Conservation (phyloP, 1,139 yeast species). For the Magnusiomyces sp. region DNA sequence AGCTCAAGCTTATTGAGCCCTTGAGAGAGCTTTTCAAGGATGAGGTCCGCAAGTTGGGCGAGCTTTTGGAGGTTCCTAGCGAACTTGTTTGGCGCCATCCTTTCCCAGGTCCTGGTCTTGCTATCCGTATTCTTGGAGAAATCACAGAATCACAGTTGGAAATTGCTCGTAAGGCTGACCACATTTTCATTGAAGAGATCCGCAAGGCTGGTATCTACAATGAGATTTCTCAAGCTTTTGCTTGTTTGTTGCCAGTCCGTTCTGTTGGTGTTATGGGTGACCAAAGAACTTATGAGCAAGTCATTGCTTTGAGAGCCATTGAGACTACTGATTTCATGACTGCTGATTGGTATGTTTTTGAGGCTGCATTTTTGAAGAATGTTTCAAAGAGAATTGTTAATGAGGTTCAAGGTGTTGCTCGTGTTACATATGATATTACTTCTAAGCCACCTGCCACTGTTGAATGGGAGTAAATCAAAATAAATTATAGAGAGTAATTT, state of each 20-base stretch:
- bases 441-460: constrained; percentile 99
- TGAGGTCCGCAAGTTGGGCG: constrained; percentile 95
- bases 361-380: constrained; percentile 81
- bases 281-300: constrained; percentile 98
- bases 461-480: constrained; percentile 94
- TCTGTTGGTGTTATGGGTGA: constrained; percentile 99
- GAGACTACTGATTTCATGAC: constrained; percentile 99
- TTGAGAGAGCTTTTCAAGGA: constrained; percentile 97
- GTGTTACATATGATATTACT: constrained; percentile 97
- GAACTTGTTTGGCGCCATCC: constrained; percentile 99
- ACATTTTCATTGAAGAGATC: constrained; percentile 92
- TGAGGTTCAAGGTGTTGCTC: constrained; percentile 97
- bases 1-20: constrained; percentile 95
- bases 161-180: constrained; percentile 96
- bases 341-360: constrained; percentile 97
- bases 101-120: constrained; percentile 99
- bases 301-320: constrained; percentile 95
- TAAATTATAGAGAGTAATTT: neutral
- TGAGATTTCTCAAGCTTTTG: constrained; percentile 95
- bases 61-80: constrained; percentile 88
- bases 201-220: constrained; percentile 86
- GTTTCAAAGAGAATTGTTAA: constrained; percentile 96
- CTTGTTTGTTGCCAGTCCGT: constrained; percentile 92
- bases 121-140: constrained; percentile 95
- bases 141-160: constrained; percentile 87